These are phyloP conservation scores for Trichoderma gracile DNA, from an alignment of 2,329 filamentous ascomycete species.

Conservation along the genomic window DNA sequence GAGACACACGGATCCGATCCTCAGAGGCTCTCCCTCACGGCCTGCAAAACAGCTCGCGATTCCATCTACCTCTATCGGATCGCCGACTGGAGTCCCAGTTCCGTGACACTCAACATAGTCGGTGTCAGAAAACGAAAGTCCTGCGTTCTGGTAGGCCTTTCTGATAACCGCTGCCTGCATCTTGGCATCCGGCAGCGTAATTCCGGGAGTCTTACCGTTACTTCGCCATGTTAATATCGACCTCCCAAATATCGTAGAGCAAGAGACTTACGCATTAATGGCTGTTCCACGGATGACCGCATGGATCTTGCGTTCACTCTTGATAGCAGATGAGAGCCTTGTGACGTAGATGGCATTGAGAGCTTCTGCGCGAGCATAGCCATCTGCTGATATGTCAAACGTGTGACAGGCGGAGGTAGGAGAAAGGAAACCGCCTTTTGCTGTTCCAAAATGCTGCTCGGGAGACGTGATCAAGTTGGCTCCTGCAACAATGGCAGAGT, in stretches of 20 bases:
- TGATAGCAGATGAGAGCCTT: slow-evolving; percentile 33
- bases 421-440: slow-evolving; percentile 29
- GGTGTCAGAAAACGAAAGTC: slow-evolving; percentile 22
- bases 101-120: slow-evolving; percentile 50
- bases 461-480: slow-evolving; percentile 38
- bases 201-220: slow-evolving; percentile 33
- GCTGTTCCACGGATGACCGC: slow-evolving; percentile 28
- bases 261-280: slow-evolving; percentile 22
- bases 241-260: background rate
- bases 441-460: slow-evolving; percentile 28
- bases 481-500: slow-evolving; percentile 39
- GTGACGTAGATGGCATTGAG: slow-evolving; percentile 37
- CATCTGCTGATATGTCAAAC: slow-evolving; percentile 38
- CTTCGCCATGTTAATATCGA: background rate
- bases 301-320: slow-evolving; percentile 29
- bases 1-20: background rate
- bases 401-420: slow-evolving; percentile 33
- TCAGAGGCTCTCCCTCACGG: slow-evolving; percentile 14
- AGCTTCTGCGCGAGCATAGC: slow-evolving; percentile 39
- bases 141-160: slow-evolving; percentile 16
- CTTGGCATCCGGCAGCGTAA: slow-evolving; percentile 30
- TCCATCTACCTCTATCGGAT: slow-evolving; percentile 53
- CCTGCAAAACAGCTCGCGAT: slow-evolving; percentile 37
- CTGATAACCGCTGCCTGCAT: slow-evolving; percentile 42
- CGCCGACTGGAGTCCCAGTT: slow-evolving; percentile 54